A percentile compares a stretch with the other conserved stretches of the same genome.
phyloP scores from a whole-genome alignment of 345 rosid genomes.

The Lumnitzera racemosa region DNA sequence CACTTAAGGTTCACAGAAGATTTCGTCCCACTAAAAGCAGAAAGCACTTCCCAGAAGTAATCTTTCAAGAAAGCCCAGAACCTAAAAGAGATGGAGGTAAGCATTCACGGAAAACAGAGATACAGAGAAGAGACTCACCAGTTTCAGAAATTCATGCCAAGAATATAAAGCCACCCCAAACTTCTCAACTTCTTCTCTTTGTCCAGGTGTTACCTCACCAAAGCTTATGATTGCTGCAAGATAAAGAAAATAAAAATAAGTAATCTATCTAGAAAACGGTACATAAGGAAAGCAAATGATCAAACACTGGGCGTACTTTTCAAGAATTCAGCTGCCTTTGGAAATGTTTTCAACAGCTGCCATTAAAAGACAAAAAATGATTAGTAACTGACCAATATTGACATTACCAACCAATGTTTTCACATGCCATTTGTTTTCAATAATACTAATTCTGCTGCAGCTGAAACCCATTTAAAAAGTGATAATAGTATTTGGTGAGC shows the following conservation, averaged over 20 bases:
- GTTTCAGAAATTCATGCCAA: conserved; percentile 78
- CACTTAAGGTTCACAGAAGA: too few relatives aligned
- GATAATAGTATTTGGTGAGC: too few relatives aligned
- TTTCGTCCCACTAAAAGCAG: too few relatives aligned
- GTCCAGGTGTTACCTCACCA: conserved; percentile 60
- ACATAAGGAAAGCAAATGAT: not conserved
- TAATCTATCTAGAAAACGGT: not conserved
- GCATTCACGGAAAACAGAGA: conserved; percentile 1
- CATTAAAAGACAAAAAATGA: conserved; percentile 11
- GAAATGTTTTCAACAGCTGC: conserved; percentile 83
- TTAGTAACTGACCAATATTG: conserved; percentile 3
- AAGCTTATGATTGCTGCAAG: conserved; percentile 89
- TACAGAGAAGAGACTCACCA: conserved; percentile 31
- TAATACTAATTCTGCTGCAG: too few relatives aligned
- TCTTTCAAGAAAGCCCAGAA: too few relatives aligned
- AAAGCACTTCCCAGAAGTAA: too few relatives aligned
- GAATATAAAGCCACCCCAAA: conserved; percentile 53
- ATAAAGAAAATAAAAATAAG: conserved; percentile 6
- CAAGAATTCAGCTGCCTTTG: conserved; percentile 49
- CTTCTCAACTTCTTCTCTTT: conserved; percentile 56
- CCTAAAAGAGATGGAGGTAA: not conserved
- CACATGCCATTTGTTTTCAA: too few relatives aligned
- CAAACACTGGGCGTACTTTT: conserved; percentile 48
- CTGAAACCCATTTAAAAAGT: too few relatives aligned
- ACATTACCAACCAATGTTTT: not conserved